Evolutionary conservation across 495 filamentous ascomycete species (phyloP).

Genomic region (Podospora australis): DNA sequence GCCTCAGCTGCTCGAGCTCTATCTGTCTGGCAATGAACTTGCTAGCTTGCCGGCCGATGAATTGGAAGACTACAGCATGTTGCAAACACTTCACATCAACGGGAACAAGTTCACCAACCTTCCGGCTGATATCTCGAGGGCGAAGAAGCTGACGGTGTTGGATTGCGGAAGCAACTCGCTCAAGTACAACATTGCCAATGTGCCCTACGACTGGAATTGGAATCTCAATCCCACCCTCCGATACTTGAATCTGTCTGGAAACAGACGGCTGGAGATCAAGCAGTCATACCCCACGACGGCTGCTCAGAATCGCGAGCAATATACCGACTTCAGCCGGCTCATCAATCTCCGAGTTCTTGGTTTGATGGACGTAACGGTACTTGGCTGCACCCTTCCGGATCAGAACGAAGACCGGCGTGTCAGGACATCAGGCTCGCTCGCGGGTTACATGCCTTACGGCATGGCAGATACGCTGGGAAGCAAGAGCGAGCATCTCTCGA

Average conservation of each 20-base stretch:
- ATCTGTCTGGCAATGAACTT: conserved; percentile 91
- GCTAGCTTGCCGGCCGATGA: conserved; percentile 90
- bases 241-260: conserved; percentile 94
- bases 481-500: conserved; percentile 87
- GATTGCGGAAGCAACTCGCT: conserved; percentile 95
- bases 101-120: conserved; percentile 95
- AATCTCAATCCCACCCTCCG: conserved; percentile 93
- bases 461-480: conserved; percentile 93
- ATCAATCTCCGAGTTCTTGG: conserved; percentile 83
- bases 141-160: conserved; percentile 73
- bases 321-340: conserved; percentile 87
- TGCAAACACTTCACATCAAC: conserved; percentile 93
- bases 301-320: conserved; percentile 56
- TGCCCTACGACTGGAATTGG: conserved; percentile 99
- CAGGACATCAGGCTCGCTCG: conserved; percentile 85
- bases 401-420: conserved; percentile 93
- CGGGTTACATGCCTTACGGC: conserved; percentile 82
- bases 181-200: conserved; percentile 99
- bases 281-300: conserved; percentile 49
- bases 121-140: conserved; percentile 90
- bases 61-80: conserved; percentile 74
- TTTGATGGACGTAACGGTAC: conserved; percentile 94
- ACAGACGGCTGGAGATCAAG: conserved; percentile 96
- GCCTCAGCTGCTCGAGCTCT: conserved; percentile 83
- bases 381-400: conserved; percentile 83